Evolutionary conservation across 306 rosid genomes (phyloP).

Genomic region (Dalbergia oliveri): DNA sequence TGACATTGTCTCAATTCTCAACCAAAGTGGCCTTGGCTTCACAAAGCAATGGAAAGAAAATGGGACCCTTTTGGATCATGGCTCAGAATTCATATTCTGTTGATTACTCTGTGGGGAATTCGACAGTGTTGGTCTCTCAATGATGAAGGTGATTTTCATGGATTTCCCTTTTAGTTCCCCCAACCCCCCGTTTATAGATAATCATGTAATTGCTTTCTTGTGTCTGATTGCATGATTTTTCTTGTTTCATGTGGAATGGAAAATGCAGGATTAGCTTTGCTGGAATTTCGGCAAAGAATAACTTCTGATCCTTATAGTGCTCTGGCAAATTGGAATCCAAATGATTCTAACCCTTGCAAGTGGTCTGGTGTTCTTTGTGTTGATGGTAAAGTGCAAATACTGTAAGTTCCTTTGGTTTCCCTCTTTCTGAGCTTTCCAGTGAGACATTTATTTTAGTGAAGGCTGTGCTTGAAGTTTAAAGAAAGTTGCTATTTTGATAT

Average conservation of each 20-base stretch:
- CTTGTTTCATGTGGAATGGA: conserved; percentile 46
- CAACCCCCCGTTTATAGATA: not conserved
- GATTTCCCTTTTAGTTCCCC: not conserved
- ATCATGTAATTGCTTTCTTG: conserved; percentile 36
- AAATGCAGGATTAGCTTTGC: conserved; percentile 71
- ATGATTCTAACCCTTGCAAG: conserved; percentile 69
- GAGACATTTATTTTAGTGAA: not conserved
- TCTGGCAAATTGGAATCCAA: conserved; percentile 76
- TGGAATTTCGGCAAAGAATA: conserved; percentile 66
- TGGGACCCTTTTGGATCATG: conserved; percentile 61
- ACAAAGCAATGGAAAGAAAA: conserved; percentile 69
- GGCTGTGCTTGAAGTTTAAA: not conserved
- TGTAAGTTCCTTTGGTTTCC: conserved; percentile 63
- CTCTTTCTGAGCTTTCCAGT: conserved; percentile 24
- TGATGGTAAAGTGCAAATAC: conserved; percentile 67
- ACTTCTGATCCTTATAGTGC: conserved; percentile 71
- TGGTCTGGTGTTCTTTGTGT: conserved; percentile 83
- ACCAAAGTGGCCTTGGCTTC: conserved; percentile 54
- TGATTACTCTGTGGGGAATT: conserved; percentile 56
- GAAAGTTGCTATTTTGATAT: conserved; percentile 12
- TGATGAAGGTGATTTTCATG: conserved; percentile 73
- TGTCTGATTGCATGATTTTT: conserved; percentile 19
- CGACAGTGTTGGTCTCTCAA: conserved; percentile 66
- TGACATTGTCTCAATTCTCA: conserved; percentile 52
- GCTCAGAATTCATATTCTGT: conserved; percentile 58